Evolutionary conservation across 78 protist genomes (phyloP).

Genomic region (Dictyostelium purpureum): DNA sequence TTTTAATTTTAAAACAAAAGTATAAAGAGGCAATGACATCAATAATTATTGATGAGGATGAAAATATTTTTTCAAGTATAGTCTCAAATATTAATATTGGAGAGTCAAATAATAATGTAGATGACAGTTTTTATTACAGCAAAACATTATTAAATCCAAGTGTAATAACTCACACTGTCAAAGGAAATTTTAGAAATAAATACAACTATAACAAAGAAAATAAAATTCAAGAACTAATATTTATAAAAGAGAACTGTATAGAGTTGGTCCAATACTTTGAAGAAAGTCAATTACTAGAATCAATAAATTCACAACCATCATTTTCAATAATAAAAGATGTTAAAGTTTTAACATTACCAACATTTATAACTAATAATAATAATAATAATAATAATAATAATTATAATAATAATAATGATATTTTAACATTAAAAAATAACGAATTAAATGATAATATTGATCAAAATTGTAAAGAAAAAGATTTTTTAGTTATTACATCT

Average conservation of each 20-base stretch:
- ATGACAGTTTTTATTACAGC: neutral
- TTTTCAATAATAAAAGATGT: constrained; percentile 29
- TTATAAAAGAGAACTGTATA: neutral
- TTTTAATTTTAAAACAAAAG: no score
- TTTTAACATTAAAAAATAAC: neutral
- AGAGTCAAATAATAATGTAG: no score
- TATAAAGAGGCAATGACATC: no score
- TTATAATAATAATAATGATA: neutral
- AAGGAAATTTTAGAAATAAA: constrained; percentile 23
- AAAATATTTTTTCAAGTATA: no score
- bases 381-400: neutral
- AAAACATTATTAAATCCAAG: constrained; percentile 7
- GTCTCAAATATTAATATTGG: no score
- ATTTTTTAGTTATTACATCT: constrained; percentile 32
- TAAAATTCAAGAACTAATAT: neutral
- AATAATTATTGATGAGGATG: neutral
- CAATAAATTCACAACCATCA: neutral
- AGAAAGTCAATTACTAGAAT: constrained; percentile 4
- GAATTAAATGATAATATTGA: neutral
- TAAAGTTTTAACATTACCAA: neutral
- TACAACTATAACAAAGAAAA: neutral
- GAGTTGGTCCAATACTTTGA: neutral
- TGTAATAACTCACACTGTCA: neutral
- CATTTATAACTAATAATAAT: neutral
- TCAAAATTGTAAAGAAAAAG: constrained; percentile 6